A percentile compares a stretch with the other conserved stretches of the same genome.
Evolutionary conservation across 2,329 filamentous ascomycete genomes (phyloP).

Genomic region (Scortechinia acanthostroma): DNA sequence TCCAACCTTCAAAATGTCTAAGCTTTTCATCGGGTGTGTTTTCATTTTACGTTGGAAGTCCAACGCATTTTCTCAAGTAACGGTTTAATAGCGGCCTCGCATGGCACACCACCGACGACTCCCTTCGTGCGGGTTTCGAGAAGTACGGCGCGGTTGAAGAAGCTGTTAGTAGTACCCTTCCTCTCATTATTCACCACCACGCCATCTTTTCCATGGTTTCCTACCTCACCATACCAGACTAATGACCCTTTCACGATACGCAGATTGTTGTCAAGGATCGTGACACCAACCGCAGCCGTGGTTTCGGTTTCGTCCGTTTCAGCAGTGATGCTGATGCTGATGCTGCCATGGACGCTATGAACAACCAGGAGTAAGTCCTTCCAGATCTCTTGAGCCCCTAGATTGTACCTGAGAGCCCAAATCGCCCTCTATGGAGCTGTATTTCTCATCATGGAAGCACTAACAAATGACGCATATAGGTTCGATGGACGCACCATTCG

Average conservation of each 20-base stretch:
- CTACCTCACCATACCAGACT: no score
- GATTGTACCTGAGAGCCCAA: slow-evolving; percentile 5
- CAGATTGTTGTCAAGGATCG: slow-evolving; percentile 67
- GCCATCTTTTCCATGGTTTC: background rate
- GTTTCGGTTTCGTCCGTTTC: slow-evolving; percentile 66
- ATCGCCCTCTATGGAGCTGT: no score
- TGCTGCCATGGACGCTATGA: slow-evolving; percentile 39
- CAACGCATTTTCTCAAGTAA: slow-evolving; percentile 3
- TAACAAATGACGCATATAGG: slow-evolving; percentile 30
- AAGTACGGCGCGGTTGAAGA: slow-evolving; percentile 59
- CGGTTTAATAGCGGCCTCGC: slow-evolving; percentile 52
- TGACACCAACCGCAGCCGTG: slow-evolving; percentile 62
- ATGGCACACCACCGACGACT: slow-evolving; percentile 63
- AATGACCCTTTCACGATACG: slow-evolving; percentile 7
- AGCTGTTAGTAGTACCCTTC: slow-evolving; percentile 41
- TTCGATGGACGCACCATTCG: slow-evolving; percentile 65
- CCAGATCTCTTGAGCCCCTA: slow-evolving; percentile 4
- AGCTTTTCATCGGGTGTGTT: slow-evolving; percentile 59
- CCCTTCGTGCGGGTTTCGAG: slow-evolving; percentile 56
- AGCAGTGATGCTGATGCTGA: slow-evolving; percentile 40
- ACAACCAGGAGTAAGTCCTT: slow-evolving; percentile 49
- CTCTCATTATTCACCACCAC: background rate
- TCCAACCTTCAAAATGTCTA: slow-evolving; percentile 40
- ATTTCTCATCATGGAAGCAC: no score
- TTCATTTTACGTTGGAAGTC: slow-evolving; percentile 5